Conservation (phyloP, 2,329 filamentous ascomycete genomes). For the Aspergillus ibericus region DNA sequence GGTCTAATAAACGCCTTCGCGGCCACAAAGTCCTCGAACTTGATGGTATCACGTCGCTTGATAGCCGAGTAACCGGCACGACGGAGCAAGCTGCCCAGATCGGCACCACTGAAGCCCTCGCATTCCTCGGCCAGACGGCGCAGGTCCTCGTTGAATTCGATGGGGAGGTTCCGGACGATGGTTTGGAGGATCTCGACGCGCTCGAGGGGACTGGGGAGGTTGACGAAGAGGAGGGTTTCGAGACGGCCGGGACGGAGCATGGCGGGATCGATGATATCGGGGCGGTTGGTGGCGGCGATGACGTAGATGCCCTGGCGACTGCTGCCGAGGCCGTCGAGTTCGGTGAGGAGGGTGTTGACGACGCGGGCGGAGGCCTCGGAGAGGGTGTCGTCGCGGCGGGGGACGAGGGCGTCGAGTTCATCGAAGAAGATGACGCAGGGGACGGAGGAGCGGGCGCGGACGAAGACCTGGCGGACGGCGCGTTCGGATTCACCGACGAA, state of each 20-base stretch:
- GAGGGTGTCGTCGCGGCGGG: constrained; percentile 73
- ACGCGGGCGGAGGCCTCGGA: constrained; percentile 84
- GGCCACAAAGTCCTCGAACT: constrained; percentile 44
- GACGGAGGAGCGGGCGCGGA: constrained; percentile 77
- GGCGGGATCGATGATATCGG: constrained; percentile 93
- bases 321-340: constrained; percentile 78
- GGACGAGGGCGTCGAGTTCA: constrained; percentile 90
- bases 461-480: constrained; percentile 87
- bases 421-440: constrained; percentile 98
- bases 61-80: constrained; percentile 61
- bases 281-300: constrained; percentile 90
- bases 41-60: constrained; percentile 49
- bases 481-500: constrained; percentile 96
- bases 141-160: constrained; percentile 57
- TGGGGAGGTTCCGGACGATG: constrained; percentile 52
- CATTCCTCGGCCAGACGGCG: constrained; percentile 70
- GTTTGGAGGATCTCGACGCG: constrained; percentile 83
- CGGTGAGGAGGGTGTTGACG: constrained; percentile 91
- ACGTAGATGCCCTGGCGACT: constrained; percentile 85
- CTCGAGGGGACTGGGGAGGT: constrained; percentile 75
- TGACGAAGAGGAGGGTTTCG: constrained; percentile 85
- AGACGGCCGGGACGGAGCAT: constrained; percentile 90
- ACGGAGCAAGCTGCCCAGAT: constrained; percentile 59
- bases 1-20: constrained; percentile 44
- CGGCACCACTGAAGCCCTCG: constrained; percentile 72